Percentiles rank a stretch among this genome's conserved stretches.
phyloP scores from a whole-genome alignment of 257 asterid genomes.

The Sherardia arvensis region DNA sequence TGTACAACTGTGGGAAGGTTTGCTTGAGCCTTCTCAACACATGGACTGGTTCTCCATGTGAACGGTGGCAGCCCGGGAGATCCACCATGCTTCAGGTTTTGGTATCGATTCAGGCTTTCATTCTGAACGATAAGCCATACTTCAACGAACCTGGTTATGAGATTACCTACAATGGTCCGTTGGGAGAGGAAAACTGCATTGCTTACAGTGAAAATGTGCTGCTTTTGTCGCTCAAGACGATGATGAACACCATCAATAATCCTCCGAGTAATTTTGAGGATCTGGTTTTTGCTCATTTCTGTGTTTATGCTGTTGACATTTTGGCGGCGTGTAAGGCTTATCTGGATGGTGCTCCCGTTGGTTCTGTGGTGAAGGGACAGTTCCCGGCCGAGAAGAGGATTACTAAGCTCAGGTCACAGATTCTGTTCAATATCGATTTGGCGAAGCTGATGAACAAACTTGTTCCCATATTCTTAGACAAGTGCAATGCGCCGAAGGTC shows the following conservation, averaged over 20 bases:
- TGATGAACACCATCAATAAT: conserved; percentile 37
- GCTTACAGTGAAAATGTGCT: conserved; percentile 32
- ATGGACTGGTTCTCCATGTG: conserved; percentile 41
- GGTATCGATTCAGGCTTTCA: conserved; percentile 49
- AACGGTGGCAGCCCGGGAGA: conserved; percentile 35
- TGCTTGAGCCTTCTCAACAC: conserved; percentile 54
- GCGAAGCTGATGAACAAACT: too few species aligned
- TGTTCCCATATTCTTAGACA: too few species aligned
- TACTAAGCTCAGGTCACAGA: too few species aligned
- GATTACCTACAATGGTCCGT: conserved; percentile 14
- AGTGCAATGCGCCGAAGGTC: too few species aligned
- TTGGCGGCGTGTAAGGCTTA: conserved; percentile 45
- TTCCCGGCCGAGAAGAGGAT: conserved; percentile 16
- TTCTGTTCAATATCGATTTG: too few species aligned
- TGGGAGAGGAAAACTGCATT: conserved; percentile 25
- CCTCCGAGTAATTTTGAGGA: conserved; percentile 54
- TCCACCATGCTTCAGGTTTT: conserved; percentile 52
- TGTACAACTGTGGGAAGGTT: conserved; percentile 49
- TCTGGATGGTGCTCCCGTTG: conserved; percentile 34
- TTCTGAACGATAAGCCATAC: conserved; percentile 38
- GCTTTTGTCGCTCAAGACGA: conserved; percentile 39
- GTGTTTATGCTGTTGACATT: conserved; percentile 24
- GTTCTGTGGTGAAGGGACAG: conserved; percentile 31
- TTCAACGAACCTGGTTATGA: conserved; percentile 50
- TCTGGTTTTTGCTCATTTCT: conserved; percentile 39